A percentile compares a stretch with the other conserved stretches of the same genome.
These are phyloP conservation scores for Glutinoglossum americanum DNA, from an alignment of 495 filamentous ascomycete species.

Conservation along the genomic window DNA sequence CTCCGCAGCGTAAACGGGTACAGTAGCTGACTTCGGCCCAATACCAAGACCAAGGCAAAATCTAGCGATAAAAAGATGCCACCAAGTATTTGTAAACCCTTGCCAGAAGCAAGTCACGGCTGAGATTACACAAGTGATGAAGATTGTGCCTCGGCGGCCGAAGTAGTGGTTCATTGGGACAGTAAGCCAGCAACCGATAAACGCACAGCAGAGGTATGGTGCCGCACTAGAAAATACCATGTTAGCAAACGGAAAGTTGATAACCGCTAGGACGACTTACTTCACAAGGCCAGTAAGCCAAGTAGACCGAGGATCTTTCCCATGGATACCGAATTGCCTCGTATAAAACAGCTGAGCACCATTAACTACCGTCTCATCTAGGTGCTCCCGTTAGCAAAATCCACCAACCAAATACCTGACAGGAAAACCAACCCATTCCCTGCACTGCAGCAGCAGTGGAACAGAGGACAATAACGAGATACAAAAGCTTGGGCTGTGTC, in stretches of 20 bases:
- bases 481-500: constrained; percentile 49
- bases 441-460: constrained; percentile 45
- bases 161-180: constrained; percentile 59
- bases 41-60: constrained; percentile 58
- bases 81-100: constrained; percentile 53
- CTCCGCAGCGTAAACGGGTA: constrained; percentile 63
- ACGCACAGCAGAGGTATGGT: constrained; percentile 53
- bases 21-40: constrained; percentile 61
- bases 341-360: constrained; percentile 52
- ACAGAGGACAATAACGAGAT: constrained; percentile 41
- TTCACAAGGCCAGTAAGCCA: constrained; percentile 56
- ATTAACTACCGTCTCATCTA: constrained; percentile 65
- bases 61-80: constrained; percentile 49
- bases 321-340: constrained; percentile 44
- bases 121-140: constrained; percentile 46
- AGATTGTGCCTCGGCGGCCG: constrained; percentile 68
- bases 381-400: not conserved
- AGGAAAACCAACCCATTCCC: constrained; percentile 36
- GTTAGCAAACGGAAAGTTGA: not conserved
- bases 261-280: not conserved
- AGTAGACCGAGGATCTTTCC: constrained; percentile 12
- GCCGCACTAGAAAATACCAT: not conserved
- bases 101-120: constrained; percentile 58
- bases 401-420: constrained; percentile 9
- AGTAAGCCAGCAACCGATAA: constrained; percentile 67